Conservation (phyloP, 176 grass and related monocot species). For the Lolium rigidum region DNA sequence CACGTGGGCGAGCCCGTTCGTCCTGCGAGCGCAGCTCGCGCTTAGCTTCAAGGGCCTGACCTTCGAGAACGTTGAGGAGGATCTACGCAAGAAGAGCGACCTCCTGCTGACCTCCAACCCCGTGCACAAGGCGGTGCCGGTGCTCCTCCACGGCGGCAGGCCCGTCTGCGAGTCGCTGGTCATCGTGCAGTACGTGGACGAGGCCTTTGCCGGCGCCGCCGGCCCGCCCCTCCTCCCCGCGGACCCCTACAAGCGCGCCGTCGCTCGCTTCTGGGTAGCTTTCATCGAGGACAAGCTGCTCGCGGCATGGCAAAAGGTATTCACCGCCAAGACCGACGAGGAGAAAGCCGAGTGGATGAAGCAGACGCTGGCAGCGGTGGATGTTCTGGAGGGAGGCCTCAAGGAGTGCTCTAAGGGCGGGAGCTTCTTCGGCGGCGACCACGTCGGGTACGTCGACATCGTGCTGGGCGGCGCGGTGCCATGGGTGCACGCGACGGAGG, state of each 20-base stretch:
- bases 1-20: slow-evolving; percentile 35
- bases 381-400: slow-evolving; percentile 47
- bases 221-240: slow-evolving; percentile 48
- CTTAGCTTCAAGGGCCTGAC: slow-evolving; percentile 63
- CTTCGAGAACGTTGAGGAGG: slow-evolving; percentile 59
- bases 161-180: slow-evolving; percentile 57
- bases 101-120: slow-evolving; percentile 65
- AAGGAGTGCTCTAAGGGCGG: slow-evolving; percentile 40
- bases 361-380: background rate
- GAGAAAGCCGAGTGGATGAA: slow-evolving; percentile 32
- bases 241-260: slow-evolving; percentile 45
- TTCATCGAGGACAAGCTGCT: slow-evolving; percentile 46
- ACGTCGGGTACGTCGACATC: slow-evolving; percentile 49
- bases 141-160: slow-evolving; percentile 66
- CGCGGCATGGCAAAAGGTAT: slow-evolving; percentile 5
- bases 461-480: slow-evolving; percentile 18
- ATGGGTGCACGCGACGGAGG: slow-evolving; percentile 31
- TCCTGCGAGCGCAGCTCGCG: slow-evolving; percentile 43
- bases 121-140: slow-evolving; percentile 66
- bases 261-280: slow-evolving; percentile 59
- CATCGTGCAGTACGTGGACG: slow-evolving; percentile 79
- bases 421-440: slow-evolving; percentile 59
- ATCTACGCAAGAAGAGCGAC: slow-evolving; percentile 57
- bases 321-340: slow-evolving; percentile 24
- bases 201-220: slow-evolving; percentile 32